Conservation (phyloP, 805 yeast species). For the Wickerhamomyces chaumierensis region DNA sequence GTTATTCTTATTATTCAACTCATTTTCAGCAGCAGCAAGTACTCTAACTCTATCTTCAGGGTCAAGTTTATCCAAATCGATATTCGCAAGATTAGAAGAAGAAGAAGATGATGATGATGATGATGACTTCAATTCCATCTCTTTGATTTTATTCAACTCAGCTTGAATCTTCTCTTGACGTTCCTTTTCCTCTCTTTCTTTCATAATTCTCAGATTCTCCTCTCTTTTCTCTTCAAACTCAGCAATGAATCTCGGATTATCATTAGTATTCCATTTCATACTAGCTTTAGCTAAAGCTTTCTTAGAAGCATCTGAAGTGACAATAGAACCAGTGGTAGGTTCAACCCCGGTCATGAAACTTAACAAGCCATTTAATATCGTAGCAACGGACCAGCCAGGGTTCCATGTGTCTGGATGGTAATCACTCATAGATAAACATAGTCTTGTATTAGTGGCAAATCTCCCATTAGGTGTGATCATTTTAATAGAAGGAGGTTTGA, state of each 20-base stretch:
- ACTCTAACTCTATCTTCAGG: conserved; percentile 62
- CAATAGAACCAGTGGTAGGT: conserved; percentile 72
- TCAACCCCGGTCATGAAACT: conserved; percentile 91
- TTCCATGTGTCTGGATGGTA: conserved; percentile 94
- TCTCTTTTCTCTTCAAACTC: conserved; percentile 63
- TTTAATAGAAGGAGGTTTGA: conserved; percentile 81
- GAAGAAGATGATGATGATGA: too few species aligned
- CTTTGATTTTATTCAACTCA: too few species aligned
- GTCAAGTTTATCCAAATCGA: conserved; percentile 25
- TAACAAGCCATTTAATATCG: conserved; percentile 75
- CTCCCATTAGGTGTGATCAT: conserved; percentile 89
- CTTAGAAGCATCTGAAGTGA: conserved; percentile 49
- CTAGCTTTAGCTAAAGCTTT: conserved; percentile 47
- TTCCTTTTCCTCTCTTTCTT: conserved; percentile 11
- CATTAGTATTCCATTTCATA: conserved; percentile 43
- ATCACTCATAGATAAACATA: conserved; percentile 89
- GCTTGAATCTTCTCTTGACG: conserved; percentile 18
- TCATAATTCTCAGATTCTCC: conserved; percentile 18
- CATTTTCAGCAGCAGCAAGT: conserved; percentile 12
- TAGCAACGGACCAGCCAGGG: conserved; percentile 91
- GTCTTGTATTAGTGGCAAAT: conserved; percentile 66
- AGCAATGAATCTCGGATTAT: conserved; percentile 44
- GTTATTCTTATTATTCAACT: background rate
- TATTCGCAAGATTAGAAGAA: background rate
- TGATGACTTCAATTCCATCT: too few species aligned